Percentiles rank a stretch among this genome's conserved stretches.
phyloP scores from a whole-genome alignment of 306 rosid genomes.

The Fragaria iinumae region DNA sequence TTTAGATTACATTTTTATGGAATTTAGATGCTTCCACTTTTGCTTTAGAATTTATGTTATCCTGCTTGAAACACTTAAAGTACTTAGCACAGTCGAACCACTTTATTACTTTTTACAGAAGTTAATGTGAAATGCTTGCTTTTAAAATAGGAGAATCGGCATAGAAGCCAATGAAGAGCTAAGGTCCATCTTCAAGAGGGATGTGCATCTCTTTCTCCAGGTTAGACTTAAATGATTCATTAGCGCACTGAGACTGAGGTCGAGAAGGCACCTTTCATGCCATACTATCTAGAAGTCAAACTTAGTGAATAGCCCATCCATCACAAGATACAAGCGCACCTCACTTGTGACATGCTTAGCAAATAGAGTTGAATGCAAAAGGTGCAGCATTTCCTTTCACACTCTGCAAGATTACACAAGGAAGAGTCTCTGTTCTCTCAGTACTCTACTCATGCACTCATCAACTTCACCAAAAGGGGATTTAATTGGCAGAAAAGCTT shows the following conservation, averaged over 20 bases:
- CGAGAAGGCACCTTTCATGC: conserved; percentile 21
- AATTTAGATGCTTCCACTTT: not conserved
- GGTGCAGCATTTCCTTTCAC: conserved; percentile 24
- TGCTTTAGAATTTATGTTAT: not conserved
- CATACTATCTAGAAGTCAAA: conserved; percentile 39
- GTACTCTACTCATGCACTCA: conserved; percentile 1
- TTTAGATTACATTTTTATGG: not conserved
- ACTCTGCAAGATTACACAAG: conserved; percentile 29
- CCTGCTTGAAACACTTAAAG: not conserved
- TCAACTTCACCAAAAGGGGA: conserved; percentile 28
- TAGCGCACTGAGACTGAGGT: conserved; percentile 10
- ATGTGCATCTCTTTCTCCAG: conserved; percentile 89
- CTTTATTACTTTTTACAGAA: not conserved
- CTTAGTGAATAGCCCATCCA: conserved; percentile 75
- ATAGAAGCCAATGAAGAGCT: conserved; percentile 95
- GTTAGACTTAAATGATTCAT: conserved; percentile 57
- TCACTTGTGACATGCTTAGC: conserved; percentile 55
- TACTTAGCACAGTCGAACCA: conserved; percentile 10
- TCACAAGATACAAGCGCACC: conserved; percentile 72
- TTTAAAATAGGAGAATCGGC: conserved; percentile 79
- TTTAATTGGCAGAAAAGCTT: conserved; percentile 10
- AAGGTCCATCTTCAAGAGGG: conserved; percentile 79
- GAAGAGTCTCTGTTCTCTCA: conserved; percentile 20
- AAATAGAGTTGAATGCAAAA: conserved; percentile 15
- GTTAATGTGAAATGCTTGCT: conserved; percentile 18